These are phyloP conservation scores for Mychonastes homosphaera DNA, from an alignment of 139 green algal genomes.

Conservation along the genomic window DNA sequence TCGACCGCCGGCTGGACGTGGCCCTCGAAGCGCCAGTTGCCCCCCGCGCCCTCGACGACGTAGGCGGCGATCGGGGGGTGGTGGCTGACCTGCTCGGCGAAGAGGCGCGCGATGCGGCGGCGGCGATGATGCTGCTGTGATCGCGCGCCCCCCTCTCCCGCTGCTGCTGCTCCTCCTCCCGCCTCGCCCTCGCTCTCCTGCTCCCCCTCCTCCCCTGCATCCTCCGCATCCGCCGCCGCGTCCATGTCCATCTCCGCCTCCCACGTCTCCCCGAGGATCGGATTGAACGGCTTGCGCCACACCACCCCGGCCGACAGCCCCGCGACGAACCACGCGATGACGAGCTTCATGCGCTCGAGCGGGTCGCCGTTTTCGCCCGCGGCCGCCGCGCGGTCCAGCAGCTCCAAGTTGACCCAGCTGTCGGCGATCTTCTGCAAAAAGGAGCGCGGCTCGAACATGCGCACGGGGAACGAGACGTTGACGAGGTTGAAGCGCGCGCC, in stretches of 20 bases:
- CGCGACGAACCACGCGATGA: constrained; percentile 62
- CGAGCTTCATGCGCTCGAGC: constrained; percentile 53
- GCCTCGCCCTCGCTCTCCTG: too few relatives aligned
- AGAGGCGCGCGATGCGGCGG: too few relatives aligned
- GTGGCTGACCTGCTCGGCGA: constrained; percentile 54
- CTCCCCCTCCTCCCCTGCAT: too few relatives aligned
- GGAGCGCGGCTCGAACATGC: constrained; percentile 70
- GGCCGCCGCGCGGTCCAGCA: neutral
- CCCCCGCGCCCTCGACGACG: constrained; percentile 52
- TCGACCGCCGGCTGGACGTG: constrained; percentile 57
- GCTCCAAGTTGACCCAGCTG: constrained; percentile 45
- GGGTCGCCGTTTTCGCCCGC: constrained; percentile 28
- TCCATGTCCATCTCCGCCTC: constrained; percentile 65
- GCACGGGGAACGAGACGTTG: constrained; percentile 67
- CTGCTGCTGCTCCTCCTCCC: too few relatives aligned
- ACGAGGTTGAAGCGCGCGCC: constrained; percentile 78
- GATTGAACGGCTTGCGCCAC: constrained; percentile 83
- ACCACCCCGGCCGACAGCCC: constrained; percentile 31
- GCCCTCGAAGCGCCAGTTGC: constrained; percentile 47
- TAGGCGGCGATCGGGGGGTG: constrained; percentile 70
- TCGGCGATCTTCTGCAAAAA: constrained; percentile 82
- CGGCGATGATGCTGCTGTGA: too few relatives aligned
- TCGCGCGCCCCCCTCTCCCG: too few relatives aligned
- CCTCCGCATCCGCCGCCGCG: too few relatives aligned
- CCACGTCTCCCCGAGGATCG: constrained; percentile 80